Evolutionary conservation across 805 yeast species (phyloP).

Genomic region (Cyberlindnera mrakii): DNA sequence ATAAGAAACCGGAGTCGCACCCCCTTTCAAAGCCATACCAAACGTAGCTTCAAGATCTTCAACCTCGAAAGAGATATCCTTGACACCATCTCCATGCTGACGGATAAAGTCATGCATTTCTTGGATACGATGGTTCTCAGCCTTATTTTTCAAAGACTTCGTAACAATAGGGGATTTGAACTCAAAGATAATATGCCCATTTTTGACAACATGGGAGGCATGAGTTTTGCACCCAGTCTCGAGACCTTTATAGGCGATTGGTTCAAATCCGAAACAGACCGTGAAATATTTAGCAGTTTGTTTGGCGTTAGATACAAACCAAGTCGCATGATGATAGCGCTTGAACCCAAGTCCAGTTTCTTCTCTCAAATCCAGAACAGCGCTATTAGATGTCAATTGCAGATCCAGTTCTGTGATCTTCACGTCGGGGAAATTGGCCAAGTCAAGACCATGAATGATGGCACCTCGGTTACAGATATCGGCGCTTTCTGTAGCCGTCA

Average conservation of each 20-base stretch:
- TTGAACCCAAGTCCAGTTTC: slow-evolving; percentile 5
- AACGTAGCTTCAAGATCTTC: slow-evolving; percentile 40
- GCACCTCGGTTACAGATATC: too few relatives aligned
- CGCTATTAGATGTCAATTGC: too few relatives aligned
- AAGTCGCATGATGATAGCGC: slow-evolving; percentile 62
- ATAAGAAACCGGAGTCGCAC: slow-evolving; percentile 39
- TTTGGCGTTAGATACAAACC: slow-evolving; percentile 71
- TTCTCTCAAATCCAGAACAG: too few relatives aligned
- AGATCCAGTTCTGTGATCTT: too few relatives aligned
- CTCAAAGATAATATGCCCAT: slow-evolving; percentile 47
- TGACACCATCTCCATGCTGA: slow-evolving; percentile 75
- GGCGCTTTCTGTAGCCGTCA: too few relatives aligned
- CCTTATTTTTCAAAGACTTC: slow-evolving; percentile 7
- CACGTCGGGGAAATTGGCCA: too few relatives aligned
- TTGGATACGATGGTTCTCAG: slow-evolving; percentile 18
- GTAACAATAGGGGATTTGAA: slow-evolving; percentile 34
- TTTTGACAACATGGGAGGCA: slow-evolving; percentile 54
- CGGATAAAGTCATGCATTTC: slow-evolving; percentile 41
- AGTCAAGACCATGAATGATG: too few relatives aligned
- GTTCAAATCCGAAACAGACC: slow-evolving; percentile 54
- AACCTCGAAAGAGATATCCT: slow-evolving; percentile 67
- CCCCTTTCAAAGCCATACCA: slow-evolving; percentile 41
- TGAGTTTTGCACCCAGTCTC: slow-evolving; percentile 58
- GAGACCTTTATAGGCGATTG: slow-evolving; percentile 57
- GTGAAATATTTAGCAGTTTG: slow-evolving; percentile 52